Conservation (phyloP, 2,329 filamentous ascomycete species). For the Cucurbitaria berberidis region DNA sequence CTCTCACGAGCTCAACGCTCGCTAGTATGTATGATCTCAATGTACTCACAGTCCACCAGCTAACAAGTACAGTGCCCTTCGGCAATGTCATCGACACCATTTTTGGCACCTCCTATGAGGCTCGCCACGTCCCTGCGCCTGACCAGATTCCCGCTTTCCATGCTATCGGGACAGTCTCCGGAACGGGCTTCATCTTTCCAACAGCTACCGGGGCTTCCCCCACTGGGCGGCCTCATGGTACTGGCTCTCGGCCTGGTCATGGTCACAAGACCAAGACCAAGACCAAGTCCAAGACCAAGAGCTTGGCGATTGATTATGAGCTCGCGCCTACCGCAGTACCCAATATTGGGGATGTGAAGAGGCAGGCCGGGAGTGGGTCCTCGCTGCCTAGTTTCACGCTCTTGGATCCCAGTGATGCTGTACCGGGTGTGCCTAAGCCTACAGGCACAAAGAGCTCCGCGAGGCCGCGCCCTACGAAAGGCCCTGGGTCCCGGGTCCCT, state of each 20-base stretch:
- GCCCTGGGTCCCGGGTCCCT: conserved; percentile 1
- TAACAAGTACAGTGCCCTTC: conserved; percentile 17
- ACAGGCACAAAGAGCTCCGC: conserved; percentile 2
- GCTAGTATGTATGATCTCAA: conserved; percentile 16
- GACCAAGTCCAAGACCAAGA: not conserved
- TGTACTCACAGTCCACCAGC: not conserved
- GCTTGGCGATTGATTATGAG: conserved; percentile 21
- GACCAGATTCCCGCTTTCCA: conserved; percentile 6
- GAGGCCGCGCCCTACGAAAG: not conserved
- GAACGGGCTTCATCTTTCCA: conserved; percentile 9
- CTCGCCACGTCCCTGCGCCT: conserved; percentile 7
- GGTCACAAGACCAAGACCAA: not conserved
- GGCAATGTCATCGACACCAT: conserved; percentile 16
- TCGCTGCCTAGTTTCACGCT: conserved; percentile 20
- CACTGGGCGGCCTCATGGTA: not conserved
- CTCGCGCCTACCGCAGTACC: conserved; percentile 14
- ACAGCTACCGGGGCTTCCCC: conserved; percentile 7
- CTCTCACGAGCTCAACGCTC: conserved; percentile 28
- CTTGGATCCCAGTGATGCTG: conserved; percentile 9
- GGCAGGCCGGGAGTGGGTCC: conserved; percentile 5
- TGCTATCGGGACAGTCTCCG: conserved; percentile 4
- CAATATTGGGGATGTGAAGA: conserved; percentile 5
- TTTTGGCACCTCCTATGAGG: conserved; percentile 16
- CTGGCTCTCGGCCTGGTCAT: not conserved
- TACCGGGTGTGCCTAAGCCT: not conserved